Percentiles rank a stretch among this genome's conserved stretches.
Conservation (phyloP, 108 stramenopile species). For the Cyclotella choctawhatcheeana region DNA sequence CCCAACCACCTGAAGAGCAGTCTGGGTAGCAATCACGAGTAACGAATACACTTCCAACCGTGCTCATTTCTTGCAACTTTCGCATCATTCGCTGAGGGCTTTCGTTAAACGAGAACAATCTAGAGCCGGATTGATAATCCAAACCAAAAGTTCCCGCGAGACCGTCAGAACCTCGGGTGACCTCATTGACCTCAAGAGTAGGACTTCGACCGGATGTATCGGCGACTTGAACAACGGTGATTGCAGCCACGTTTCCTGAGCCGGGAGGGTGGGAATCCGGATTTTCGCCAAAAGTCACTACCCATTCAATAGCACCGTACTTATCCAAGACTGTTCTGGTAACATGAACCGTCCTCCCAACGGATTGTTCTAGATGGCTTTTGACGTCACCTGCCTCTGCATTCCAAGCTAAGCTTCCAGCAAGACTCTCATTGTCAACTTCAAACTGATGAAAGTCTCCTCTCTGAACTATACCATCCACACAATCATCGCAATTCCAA, state of each 20-base stretch:
- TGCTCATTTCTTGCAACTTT: constrained; percentile 81
- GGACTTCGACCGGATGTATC: constrained; percentile 49
- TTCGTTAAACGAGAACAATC: constrained; percentile 69
- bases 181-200: constrained; percentile 60
- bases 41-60: constrained; percentile 68
- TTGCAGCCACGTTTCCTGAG: constrained; percentile 62
- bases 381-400: constrained; percentile 44
- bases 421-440: constrained; percentile 44
- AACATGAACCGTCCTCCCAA: constrained; percentile 61
- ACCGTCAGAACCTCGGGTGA: constrained; percentile 64
- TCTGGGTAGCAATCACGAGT: constrained; percentile 67
- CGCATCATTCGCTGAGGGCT: constrained; percentile 46
- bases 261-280: constrained; percentile 68
- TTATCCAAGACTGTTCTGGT: constrained; percentile 69
- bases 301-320: constrained; percentile 78
- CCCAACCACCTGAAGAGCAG: constrained; percentile 76
- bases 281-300: constrained; percentile 67
- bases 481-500: constrained; percentile 54
- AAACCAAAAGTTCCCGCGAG: constrained; percentile 68
- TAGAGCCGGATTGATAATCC: constrained; percentile 51
- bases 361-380: constrained; percentile 44
- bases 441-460: constrained; percentile 56
- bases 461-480: constrained; percentile 72
- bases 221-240: constrained; percentile 53
- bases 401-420: constrained; percentile 61